Percentiles rank a stretch among this genome's conserved stretches.
Conservation (phyloP, 805 yeast species). For the Candida pini region DNA sequence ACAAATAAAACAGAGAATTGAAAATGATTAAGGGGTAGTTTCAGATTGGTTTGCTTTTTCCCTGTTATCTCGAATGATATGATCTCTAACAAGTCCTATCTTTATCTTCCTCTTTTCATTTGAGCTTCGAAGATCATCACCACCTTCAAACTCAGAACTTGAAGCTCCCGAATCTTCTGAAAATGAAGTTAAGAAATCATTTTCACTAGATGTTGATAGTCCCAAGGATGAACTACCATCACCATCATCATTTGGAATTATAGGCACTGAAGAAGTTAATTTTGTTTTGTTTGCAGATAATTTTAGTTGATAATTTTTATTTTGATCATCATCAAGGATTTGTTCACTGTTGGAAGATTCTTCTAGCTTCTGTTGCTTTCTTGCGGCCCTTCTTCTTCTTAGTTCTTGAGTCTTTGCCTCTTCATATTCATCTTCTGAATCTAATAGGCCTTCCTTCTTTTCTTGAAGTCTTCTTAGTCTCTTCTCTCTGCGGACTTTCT, state of each 20-base stretch:
- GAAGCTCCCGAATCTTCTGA: conserved; percentile 15
- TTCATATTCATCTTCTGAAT: conserved; percentile 43
- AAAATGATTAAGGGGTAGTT: not conserved
- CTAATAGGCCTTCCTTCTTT: conserved; percentile 13
- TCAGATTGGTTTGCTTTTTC: no score
- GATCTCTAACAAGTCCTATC: conserved; percentile 21
- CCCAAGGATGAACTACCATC: conserved; percentile 26
- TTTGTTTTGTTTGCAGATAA: conserved; percentile 35
- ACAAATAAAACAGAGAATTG: not conserved
- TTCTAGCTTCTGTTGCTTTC: conserved; percentile 19
- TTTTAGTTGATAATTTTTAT: no score
- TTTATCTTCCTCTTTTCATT: conserved; percentile 3
- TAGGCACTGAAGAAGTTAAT: conserved; percentile 45
- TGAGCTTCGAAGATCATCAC: no score
- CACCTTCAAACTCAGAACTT: conserved; percentile 14
- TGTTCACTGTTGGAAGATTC: conserved; percentile 12
- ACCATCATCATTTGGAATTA: conserved; percentile 46
- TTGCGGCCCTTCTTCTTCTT: conserved; percentile 35
- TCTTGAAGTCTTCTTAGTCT: conserved; percentile 20
- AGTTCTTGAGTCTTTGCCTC: conserved; percentile 43
- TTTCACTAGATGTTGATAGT: conserved; percentile 24
- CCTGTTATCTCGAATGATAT: conserved; percentile 26
- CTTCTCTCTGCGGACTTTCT: conserved; percentile 23
- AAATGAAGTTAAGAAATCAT: conserved; percentile 19
- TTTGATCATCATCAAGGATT: conserved; percentile 36